Conservation (phyloP, 2,329 filamentous ascomycete species). For the Neonectria coccinea region DNA sequence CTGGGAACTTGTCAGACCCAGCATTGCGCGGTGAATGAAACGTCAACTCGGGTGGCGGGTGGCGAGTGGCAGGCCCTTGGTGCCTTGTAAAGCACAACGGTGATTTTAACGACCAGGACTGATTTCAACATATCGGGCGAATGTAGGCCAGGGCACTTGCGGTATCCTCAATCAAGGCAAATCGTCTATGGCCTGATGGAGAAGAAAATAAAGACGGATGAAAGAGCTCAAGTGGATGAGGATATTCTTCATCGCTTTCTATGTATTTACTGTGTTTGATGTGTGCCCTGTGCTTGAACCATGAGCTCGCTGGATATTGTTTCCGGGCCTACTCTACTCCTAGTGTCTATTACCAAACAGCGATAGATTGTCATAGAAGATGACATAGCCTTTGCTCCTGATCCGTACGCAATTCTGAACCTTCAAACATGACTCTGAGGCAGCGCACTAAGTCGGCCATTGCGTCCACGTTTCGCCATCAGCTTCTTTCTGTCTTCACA, state of each 20-base stretch:
- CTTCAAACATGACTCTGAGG: too few relatives aligned
- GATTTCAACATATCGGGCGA: conserved; percentile 25
- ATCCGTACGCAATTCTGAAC: too few relatives aligned
- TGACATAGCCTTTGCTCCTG: neutral
- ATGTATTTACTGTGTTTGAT: conserved; percentile 11
- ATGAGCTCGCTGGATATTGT: conserved; percentile 3
- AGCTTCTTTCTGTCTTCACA: conserved; percentile 5
- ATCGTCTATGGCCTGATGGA: conserved; percentile 19
- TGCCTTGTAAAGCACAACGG: conserved; percentile 24
- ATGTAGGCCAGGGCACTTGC: conserved; percentile 14
- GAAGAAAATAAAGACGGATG: conserved; percentile 21
- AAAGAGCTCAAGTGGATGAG: conserved; percentile 2
- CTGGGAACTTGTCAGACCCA: conserved; percentile 1
- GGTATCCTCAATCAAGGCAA: conserved; percentile 22
- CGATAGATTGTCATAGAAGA: neutral
- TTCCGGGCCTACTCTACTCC: neutral
- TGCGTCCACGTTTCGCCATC: neutral
- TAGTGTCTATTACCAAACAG: neutral
- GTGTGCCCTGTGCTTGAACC: neutral
- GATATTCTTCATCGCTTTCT: neutral
- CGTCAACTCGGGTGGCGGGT: conserved; percentile 30
- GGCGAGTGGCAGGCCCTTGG: conserved; percentile 25
- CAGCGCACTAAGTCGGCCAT: neutral
- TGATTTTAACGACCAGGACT: conserved; percentile 36
- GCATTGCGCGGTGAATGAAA: conserved; percentile 24